Percentiles rank a stretch among this genome's conserved stretches.
phyloP scores from a whole-genome alignment of 2,329 filamentous ascomycete species.

The Ophiocordyceps polyrhachis-furcata region DNA sequence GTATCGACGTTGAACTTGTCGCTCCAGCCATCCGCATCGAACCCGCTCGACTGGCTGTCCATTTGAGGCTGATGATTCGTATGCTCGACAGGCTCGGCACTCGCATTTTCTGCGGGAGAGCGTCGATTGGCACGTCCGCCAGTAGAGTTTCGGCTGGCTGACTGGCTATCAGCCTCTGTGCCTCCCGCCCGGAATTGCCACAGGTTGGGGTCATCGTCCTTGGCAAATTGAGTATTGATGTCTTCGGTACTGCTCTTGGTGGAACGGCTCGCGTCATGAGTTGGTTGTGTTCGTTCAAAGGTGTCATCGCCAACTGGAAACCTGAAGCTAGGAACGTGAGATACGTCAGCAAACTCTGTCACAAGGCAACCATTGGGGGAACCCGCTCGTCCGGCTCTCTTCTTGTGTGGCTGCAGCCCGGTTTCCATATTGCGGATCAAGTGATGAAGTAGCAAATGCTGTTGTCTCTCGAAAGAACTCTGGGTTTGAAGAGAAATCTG shows the following conservation, averaged over 20 bases:
- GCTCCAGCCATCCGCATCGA: slow-evolving; percentile 34
- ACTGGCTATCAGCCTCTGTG: slow-evolving; percentile 10
- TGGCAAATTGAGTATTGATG: slow-evolving; percentile 42
- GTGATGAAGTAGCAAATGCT: slow-evolving; percentile 17
- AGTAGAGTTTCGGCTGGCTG: slow-evolving; percentile 17
- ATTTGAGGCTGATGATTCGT: slow-evolving; percentile 7
- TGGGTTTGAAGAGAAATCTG: slow-evolving; percentile 8
- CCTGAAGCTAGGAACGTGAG: slow-evolving; percentile 26
- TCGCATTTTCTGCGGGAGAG: slow-evolving; percentile 16
- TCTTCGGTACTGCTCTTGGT: slow-evolving; percentile 34
- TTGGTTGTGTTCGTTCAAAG: slow-evolving; percentile 15
- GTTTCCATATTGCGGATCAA: slow-evolving; percentile 16
- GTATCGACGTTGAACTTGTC: slow-evolving; percentile 34
- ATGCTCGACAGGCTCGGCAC: slow-evolving; percentile 6
- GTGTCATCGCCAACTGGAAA: slow-evolving; percentile 25
- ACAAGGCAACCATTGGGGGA: background rate
- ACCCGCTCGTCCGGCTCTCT: slow-evolving; percentile 1
- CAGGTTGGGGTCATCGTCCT: slow-evolving; percentile 23
- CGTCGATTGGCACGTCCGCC: slow-evolving; percentile 20
- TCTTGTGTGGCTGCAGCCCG: slow-evolving; percentile 5
- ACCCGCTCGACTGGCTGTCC: slow-evolving; percentile 14
- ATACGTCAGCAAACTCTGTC: slow-evolving; percentile 14
- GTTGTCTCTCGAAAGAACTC: slow-evolving; percentile 21
- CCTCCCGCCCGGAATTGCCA: slow-evolving; percentile 36
- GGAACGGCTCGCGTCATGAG: slow-evolving; percentile 19